Percentiles rank a stretch among this genome's conserved stretches.
These are phyloP conservation scores for Amanita molliuscula DNA, from an alignment of 768 basidiomycete genomes.

Conservation along the genomic window DNA sequence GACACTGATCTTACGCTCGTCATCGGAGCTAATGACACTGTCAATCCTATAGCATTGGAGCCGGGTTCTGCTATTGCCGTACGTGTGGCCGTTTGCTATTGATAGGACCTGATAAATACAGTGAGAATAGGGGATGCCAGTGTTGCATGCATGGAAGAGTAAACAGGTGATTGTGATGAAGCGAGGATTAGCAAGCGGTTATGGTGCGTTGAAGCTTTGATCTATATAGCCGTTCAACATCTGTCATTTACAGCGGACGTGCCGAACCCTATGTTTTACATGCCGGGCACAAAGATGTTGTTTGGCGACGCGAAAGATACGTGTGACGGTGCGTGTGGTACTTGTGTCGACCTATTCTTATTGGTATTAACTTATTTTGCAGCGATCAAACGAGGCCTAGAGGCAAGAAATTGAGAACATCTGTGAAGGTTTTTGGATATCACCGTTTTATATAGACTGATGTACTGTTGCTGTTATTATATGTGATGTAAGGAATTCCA, in stretches of 20 bases:
- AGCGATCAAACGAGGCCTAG: slow-evolving; percentile 57
- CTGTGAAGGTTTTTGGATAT: not conserved
- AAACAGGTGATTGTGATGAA: slow-evolving; percentile 93
- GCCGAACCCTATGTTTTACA: slow-evolving; percentile 91
- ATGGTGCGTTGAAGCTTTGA: slow-evolving; percentile 38
- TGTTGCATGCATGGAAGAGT: slow-evolving; percentile 88
- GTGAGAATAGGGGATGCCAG: slow-evolving; percentile 65
- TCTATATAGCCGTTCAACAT: slow-evolving; percentile 4
- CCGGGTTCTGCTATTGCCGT: slow-evolving; percentile 77
- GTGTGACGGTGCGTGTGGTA: slow-evolving; percentile 55
- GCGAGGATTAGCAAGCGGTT: slow-evolving; percentile 80
- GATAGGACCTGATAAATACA: not conserved
- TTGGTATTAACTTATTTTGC: slow-evolving; percentile 5
- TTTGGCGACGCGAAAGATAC: slow-evolving; percentile 90
- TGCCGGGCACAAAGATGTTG: slow-evolving; percentile 83
- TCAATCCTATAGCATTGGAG: slow-evolving; percentile 84
- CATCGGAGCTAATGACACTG: slow-evolving; percentile 88
- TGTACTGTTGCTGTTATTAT: slow-evolving; percentile 2
- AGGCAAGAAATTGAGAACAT: slow-evolving; percentile 15
- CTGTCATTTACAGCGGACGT: slow-evolving; percentile 54
- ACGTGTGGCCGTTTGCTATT: slow-evolving; percentile 9
- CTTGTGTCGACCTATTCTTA: not conserved
- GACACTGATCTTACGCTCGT: slow-evolving; percentile 87
- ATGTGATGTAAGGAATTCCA: not conserved
- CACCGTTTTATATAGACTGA: not conserved